Conservation (phyloP, 352 stramenopile species). For the Pythium sukuiense region DNA sequence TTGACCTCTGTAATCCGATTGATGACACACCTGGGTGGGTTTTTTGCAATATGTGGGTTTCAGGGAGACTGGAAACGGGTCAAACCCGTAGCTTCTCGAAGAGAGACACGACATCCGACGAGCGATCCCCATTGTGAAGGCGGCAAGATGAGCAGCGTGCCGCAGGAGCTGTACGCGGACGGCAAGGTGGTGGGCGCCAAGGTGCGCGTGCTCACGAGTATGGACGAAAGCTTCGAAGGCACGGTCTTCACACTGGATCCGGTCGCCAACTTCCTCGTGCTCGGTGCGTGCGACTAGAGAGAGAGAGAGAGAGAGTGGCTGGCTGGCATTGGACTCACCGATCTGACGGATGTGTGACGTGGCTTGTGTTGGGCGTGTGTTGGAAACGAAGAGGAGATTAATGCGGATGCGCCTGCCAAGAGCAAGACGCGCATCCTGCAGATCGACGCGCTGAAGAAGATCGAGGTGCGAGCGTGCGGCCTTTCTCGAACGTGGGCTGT, state of each 20-base stretch:
- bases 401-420: conserved; percentile 39
- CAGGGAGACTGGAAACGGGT: not conserved
- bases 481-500: not conserved
- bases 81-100: conserved; percentile 5
- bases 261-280: conserved; percentile 76
- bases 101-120: not conserved
- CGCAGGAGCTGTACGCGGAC: conserved; percentile 62
- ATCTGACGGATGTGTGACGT: not conserved
- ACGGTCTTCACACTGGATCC: conserved; percentile 79
- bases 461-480: conserved; percentile 39
- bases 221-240: conserved; percentile 60
- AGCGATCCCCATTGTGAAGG: conserved; percentile 5
- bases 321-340: not conserved
- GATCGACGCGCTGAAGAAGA: conserved; percentile 64
- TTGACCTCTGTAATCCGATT: not conserved
- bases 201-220: conserved; percentile 56
- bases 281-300: conserved; percentile 36
- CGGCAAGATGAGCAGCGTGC: conserved; percentile 19
- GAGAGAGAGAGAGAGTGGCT: not conserved
- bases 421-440: conserved; percentile 77
- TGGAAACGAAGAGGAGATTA: conserved; percentile 46
- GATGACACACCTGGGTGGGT: not conserved
- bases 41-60: not conserved
- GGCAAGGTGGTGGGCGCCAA: conserved; percentile 58
- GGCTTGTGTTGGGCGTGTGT: conserved; percentile 3